A percentile compares a stretch with the other conserved stretches of the same genome.
phyloP scores from a whole-genome alignment of 441 rosid species.

The Erysimum cheiri region DNA sequence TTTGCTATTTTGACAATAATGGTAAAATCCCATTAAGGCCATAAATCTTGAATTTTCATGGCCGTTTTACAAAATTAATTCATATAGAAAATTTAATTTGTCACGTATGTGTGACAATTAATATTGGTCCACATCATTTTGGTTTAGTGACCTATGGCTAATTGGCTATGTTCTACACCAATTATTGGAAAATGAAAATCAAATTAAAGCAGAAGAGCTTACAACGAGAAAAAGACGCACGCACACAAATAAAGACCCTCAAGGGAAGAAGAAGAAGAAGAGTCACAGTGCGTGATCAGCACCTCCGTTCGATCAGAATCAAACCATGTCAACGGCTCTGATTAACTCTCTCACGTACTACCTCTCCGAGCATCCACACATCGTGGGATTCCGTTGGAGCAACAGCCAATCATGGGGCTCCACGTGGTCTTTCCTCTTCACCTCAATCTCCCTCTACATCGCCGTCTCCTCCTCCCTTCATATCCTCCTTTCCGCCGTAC shows the following conservation, averaged over 20 bases:
- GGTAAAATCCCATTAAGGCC: neutral
- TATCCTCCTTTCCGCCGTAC: constrained; percentile 50
- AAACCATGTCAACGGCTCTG: constrained; percentile 39
- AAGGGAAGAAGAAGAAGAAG: constrained; percentile 2
- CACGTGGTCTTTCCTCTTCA: constrained; percentile 82
- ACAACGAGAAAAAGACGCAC: constrained; percentile 19
- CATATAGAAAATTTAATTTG: constrained; percentile 10
- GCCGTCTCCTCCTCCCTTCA: constrained; percentile 50
- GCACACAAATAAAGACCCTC: constrained; percentile 22
- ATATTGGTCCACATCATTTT: constrained; percentile 33
- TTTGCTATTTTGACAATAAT: constrained; percentile 7
- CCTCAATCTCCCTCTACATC: constrained; percentile 64
- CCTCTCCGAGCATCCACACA: constrained; percentile 79
- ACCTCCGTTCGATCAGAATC: constrained; percentile 34
- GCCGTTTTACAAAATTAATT: constrained; percentile 4
- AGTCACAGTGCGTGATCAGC: constrained; percentile 20
- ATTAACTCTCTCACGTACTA: constrained; percentile 49
- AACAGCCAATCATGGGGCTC: constrained; percentile 81
- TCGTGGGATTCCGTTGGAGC: constrained; percentile 83
- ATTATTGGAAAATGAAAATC: constrained; percentile 11
- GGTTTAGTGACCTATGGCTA: too few species aligned
- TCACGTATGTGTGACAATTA: constrained; percentile 15
- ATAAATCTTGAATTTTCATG: neutral
- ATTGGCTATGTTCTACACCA: constrained; percentile 19
- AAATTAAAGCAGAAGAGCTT: neutral